phyloP scores from a whole-genome alignment of 352 stramenopile species.

The Phytophthora boehmeriae region DNA sequence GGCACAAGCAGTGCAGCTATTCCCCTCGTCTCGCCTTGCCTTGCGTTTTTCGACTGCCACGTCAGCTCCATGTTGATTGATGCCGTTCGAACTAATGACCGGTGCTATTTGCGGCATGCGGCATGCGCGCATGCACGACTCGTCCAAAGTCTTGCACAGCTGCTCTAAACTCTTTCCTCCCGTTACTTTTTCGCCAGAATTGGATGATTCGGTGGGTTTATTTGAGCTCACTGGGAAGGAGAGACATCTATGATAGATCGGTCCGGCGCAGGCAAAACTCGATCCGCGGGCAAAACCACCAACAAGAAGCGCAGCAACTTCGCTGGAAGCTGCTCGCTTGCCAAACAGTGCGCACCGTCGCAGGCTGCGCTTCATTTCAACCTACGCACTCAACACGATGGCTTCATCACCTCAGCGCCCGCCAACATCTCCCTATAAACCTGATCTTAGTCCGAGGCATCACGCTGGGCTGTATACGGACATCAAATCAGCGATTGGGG shows the following conservation, averaged over 20 bases:
- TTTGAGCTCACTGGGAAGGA: constrained; percentile 1
- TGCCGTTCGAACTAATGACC: background rate
- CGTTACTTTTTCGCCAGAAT: background rate
- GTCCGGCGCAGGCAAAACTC: constrained; percentile 12
- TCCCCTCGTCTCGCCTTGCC: too few species aligned
- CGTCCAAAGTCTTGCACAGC: too few species aligned
- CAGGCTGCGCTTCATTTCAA: background rate
- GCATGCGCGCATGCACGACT: background rate
- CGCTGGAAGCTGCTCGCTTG: background rate
- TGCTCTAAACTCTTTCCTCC: background rate
- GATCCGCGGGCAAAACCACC: constrained; percentile 18
- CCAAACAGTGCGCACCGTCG: background rate
- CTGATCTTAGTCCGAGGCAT: constrained; percentile 32
- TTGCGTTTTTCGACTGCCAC: background rate
- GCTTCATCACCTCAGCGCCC: constrained; percentile 44
- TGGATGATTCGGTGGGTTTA: background rate
- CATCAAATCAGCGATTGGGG: constrained; percentile 30
- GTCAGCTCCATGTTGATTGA: background rate
- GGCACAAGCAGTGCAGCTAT: too few species aligned
- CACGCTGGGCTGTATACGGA: constrained; percentile 9
- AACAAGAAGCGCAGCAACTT: constrained; percentile 9
- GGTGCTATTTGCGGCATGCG: background rate
- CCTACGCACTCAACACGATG: constrained; percentile 1
- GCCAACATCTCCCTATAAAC: constrained; percentile 44
- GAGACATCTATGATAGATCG: background rate